Percentiles rank a stretch among this genome's conserved stretches.
Evolutionary conservation across 805 yeast species (phyloP).

Genomic region (Starmera dryadoides): DNA sequence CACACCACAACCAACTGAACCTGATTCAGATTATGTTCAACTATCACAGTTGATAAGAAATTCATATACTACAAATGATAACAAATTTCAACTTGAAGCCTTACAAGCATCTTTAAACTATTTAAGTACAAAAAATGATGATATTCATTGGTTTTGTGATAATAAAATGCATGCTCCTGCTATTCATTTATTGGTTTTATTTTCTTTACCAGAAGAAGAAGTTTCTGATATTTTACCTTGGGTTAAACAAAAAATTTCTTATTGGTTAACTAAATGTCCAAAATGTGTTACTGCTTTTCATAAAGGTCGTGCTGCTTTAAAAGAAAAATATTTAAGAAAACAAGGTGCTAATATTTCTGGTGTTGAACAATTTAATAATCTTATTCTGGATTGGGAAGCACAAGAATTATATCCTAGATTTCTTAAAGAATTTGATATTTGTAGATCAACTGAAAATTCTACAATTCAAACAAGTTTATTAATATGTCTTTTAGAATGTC

Average conservation of each 20-base stretch:
- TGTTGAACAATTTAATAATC: conserved; percentile 14
- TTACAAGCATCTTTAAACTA: conserved; percentile 33
- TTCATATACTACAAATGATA: conserved; percentile 27
- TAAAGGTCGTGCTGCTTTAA: conserved; percentile 41
- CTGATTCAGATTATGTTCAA: conserved; percentile 2
- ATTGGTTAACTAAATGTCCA: conserved; percentile 40
- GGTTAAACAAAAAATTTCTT: conserved; percentile 31
- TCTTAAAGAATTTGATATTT: background rate
- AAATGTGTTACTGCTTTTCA: conserved; percentile 50
- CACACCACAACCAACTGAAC: too few species aligned
- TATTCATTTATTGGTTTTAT: conserved; percentile 47
- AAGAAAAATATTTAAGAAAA: conserved; percentile 42
- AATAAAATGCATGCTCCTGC: conserved; percentile 38
- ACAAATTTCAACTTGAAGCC: conserved; percentile 26
- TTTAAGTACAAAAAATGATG: conserved; percentile 21
- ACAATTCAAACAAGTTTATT: conserved; percentile 10
- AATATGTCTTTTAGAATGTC: conserved; percentile 36
- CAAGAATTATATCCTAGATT: conserved; percentile 8
- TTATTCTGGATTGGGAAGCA: conserved; percentile 21
- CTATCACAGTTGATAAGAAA: conserved; percentile 16
- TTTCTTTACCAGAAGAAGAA: conserved; percentile 49
- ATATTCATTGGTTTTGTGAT: conserved; percentile 52
- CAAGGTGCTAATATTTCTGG: conserved; percentile 30
- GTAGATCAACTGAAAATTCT: conserved; percentile 1
- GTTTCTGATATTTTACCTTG: conserved; percentile 27